Evolutionary conservation across 1,284 basidiomycete species (phyloP), one percentile per base, ranked within the genome.

Genomic region (Uromyces viciae-fabae): DNA sequence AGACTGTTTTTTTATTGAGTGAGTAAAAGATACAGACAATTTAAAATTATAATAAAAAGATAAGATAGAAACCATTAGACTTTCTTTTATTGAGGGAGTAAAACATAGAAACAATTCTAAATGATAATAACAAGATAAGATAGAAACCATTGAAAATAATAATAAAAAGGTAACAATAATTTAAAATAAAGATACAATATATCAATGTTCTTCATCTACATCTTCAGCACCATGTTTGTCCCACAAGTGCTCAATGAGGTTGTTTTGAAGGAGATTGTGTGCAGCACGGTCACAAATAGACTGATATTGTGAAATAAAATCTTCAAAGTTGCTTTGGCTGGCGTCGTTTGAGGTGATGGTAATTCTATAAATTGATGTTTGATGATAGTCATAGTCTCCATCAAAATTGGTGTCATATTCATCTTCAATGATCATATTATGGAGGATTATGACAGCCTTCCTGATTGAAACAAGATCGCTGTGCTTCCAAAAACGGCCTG

Each of bases 181-280:
- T n/a, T n/a, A n/a, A n/a, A n/a, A n/a, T n/a, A n/a, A n/a, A n/a
- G n/a, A n/a, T n/a, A n/a, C n/a, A n/a, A n/a, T n/a, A n/a, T n/a
- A n/a, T n/a, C n/a, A n/a, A n/a, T n/a, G n/a, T n/a, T n/a, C n/a
- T 56, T 56, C 22, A 19, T 31, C 25, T 9, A 7, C 22, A 17
- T 60, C 58, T 31, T 33, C 58, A 38, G 33, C 9, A 22, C 64
- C 64, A 38, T 19, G 8, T 25, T 68, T 25, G 22, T 8, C 46
- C 64, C 64, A 68, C 2, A 68, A 15, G 28, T 68, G 40, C 9
- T 68, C 38, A 68, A 68, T 68, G 36, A 68, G 64, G 46, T 68
- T 15, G 2, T 25, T 1, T 42, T 68, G 33, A 11, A 68, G 64
- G 3, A 5, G 31, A 2, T 14, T n/a, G 28, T 68, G 64, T 7